Evolutionary conservation across 495 filamentous ascomycete species (phyloP).

Genomic region (Hypomontagnella submonticulosa): DNA sequence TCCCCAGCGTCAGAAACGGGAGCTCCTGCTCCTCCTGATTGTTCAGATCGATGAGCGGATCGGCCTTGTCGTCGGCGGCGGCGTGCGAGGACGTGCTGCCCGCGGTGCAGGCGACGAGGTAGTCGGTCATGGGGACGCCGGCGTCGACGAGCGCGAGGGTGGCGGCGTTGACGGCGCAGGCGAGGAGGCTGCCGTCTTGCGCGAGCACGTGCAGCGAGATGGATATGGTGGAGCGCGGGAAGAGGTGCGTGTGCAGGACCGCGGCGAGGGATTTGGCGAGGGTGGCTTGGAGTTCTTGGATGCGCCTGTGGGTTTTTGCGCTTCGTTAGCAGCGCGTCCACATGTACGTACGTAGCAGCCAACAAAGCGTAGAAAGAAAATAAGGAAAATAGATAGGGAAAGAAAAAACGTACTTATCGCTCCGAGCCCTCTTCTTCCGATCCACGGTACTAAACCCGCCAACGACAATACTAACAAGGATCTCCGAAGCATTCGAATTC

Average conservation of each 20-base stretch:
- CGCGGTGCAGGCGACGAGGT: conserved; percentile 86
- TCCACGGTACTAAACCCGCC: conserved; percentile 91
- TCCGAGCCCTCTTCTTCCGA: conserved; percentile 75
- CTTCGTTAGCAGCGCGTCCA: neutral
- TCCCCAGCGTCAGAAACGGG: conserved; percentile 87
- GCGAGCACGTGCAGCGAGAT: conserved; percentile 88
- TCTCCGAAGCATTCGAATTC: conserved; percentile 62
- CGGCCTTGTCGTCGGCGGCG: conserved; percentile 73
- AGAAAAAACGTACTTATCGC: conserved; percentile 81
- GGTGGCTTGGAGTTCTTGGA: conserved; percentile 80
- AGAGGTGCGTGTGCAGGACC: conserved; percentile 84
- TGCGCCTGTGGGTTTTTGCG: conserved; percentile 69
- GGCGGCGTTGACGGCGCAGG: conserved; percentile 88
- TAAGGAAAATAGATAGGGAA: no score
- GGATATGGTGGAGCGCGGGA: conserved; percentile 85
- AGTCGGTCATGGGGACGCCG: conserved; percentile 92
- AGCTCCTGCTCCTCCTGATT: conserved; percentile 88
- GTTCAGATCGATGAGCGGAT: conserved; percentile 91
- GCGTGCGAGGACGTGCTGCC: conserved; percentile 77
- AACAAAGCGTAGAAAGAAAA: conserved; percentile 12
- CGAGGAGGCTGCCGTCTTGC: conserved; percentile 89
- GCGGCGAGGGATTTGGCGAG: conserved; percentile 77
- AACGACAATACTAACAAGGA: conserved; percentile 85
- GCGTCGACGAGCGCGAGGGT: conserved; percentile 95
- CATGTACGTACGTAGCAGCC: no score